Percentiles rank a stretch among this genome's conserved stretches.
These are phyloP conservation scores for Aphanomyces invadans DNA, from an alignment of 352 stramenopile genomes.

Conservation along the genomic window DNA sequence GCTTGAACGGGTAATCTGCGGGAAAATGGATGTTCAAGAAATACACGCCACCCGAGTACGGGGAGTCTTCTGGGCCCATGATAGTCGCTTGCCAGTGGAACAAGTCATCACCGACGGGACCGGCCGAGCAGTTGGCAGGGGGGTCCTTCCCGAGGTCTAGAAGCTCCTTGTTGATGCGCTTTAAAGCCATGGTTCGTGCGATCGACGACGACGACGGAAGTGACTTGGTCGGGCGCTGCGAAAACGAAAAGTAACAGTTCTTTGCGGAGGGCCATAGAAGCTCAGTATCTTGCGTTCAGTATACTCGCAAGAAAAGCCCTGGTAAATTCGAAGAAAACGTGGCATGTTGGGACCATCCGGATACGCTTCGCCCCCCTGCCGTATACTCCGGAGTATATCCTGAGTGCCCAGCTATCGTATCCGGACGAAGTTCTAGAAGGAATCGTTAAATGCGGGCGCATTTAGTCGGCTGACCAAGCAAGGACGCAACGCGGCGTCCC, in stretches of 20 bases:
- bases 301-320: not conserved
- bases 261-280: conserved; percentile 8
- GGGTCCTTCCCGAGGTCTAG: conserved; percentile 93
- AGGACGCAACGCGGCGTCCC: too few relatives aligned
- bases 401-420: not conserved
- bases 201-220: not conserved
- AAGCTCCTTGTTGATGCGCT: conserved; percentile 95
- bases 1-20: conserved; percentile 99
- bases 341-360: not conserved
- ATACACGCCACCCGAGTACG: conserved; percentile 97
- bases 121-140: conserved; percentile 97
- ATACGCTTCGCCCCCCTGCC: not conserved
- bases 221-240: conserved; percentile 17
- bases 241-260: conserved; percentile 22
- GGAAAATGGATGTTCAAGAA: conserved; percentile 99
- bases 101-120: conserved; percentile 96
- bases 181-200: conserved; percentile 75
- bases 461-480: too few relatives aligned
- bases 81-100: conserved; percentile 98
- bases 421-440: conserved; percentile 17
- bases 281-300: not conserved
- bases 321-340: conserved; percentile 3
- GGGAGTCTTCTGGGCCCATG: conserved; percentile 97
- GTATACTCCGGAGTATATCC: not conserved
- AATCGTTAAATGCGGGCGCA: not conserved